Percentiles rank a stretch among this genome's conserved stretches.
Evolutionary conservation across 495 filamentous ascomycete genomes (phyloP).

Genomic region (Aspergillus sclerotioniger): DNA sequence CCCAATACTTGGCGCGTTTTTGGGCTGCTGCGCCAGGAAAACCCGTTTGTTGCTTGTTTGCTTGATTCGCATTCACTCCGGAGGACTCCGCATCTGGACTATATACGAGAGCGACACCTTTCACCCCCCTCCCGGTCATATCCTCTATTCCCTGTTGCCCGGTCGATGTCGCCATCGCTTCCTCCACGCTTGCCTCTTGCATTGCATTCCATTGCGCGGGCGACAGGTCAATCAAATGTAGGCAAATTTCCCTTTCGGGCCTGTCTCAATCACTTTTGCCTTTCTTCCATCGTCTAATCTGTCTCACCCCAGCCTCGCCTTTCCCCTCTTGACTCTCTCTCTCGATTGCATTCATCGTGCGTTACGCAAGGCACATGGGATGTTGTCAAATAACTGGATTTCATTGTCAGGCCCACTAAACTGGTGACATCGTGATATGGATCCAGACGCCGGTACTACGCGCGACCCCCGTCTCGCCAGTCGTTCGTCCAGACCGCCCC

Average conservation of each 20-base stretch:
- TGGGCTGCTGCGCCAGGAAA: neutral
- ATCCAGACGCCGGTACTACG: slow-evolving; percentile 7
- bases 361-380: neutral
- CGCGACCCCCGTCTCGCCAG: slow-evolving; percentile 13
- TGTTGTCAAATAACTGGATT: neutral
- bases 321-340: neutral
- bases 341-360: neutral
- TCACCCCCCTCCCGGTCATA: no score
- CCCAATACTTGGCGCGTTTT: neutral
- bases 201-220: neutral
- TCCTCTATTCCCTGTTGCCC: neutral
- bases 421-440: slow-evolving; percentile 7
- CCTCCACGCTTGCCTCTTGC: neutral
- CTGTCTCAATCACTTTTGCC: neutral
- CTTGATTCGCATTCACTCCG: neutral
- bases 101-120: neutral
- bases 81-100: no score
- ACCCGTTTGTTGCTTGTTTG: neutral
- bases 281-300: neutral
- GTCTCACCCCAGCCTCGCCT: neutral
- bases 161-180: neutral
- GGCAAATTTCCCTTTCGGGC: neutral
- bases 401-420: neutral
- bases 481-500: neutral
- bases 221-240: neutral